Percentiles rank a stretch among this genome's conserved stretches.
These are phyloP conservation scores for Fusarium scirpi DNA, from an alignment of 2,329 filamentous ascomycete genomes.

Conservation along the genomic window DNA sequence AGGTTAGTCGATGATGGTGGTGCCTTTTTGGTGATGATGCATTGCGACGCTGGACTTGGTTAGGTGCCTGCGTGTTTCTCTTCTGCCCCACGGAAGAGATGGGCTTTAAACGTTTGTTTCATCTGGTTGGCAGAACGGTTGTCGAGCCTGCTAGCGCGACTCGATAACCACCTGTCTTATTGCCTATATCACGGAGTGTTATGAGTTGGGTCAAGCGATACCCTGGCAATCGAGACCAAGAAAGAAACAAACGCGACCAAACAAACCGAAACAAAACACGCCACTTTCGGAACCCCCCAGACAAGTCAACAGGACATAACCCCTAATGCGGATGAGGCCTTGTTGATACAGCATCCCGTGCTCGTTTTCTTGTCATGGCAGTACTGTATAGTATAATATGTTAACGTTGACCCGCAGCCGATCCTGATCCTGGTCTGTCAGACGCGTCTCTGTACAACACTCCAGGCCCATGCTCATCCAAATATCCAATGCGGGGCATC, in stretches of 20 bases:
- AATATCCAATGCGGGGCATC: slow-evolving; percentile 25
- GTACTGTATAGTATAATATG: not conserved
- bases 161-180: slow-evolving; percentile 46
- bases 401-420: slow-evolving; percentile 26
- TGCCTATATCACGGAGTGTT: slow-evolving; percentile 44
- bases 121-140: slow-evolving; percentile 44
- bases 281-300: slow-evolving; percentile 33
- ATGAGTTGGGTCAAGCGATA: slow-evolving; percentile 35
- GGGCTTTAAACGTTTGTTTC: slow-evolving; percentile 41
- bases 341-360: slow-evolving; percentile 7
- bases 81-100: slow-evolving; percentile 36
- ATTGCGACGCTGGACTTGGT: slow-evolving; percentile 44
- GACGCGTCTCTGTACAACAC: slow-evolving; percentile 13
- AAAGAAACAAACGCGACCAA: slow-evolving; percentile 34
- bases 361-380: slow-evolving; percentile 10
- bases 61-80: slow-evolving; percentile 32
- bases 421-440: slow-evolving; percentile 29
- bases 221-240: slow-evolving; percentile 28
- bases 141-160: slow-evolving; percentile 36
- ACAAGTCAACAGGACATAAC: slow-evolving; percentile 29
- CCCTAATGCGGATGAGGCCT: slow-evolving; percentile 28
- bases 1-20: slow-evolving; percentile 36
- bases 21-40: slow-evolving; percentile 39
- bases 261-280: slow-evolving; percentile 43
- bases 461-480: slow-evolving; percentile 25